Conservation (phyloP, 768 basidiomycete species). For the Clavaria fumosa region DNA sequence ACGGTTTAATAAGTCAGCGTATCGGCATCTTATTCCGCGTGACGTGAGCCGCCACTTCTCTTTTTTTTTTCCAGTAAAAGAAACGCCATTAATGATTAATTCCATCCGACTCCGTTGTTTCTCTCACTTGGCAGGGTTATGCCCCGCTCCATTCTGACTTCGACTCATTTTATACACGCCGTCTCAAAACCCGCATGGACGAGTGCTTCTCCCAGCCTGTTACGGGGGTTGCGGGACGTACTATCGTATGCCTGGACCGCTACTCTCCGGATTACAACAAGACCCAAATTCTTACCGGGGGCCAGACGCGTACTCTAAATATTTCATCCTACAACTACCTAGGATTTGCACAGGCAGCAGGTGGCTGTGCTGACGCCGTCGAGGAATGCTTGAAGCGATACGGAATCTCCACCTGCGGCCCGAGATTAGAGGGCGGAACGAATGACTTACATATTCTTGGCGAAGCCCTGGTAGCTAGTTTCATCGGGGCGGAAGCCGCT, state of each 20-base stretch:
- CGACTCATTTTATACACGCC: constrained; percentile 97
- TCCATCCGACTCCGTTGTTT: background rate
- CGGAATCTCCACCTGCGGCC: constrained; percentile 62
- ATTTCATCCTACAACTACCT: constrained; percentile 99
- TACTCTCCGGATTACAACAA: constrained; percentile 69
- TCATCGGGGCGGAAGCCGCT: constrained; percentile 82
- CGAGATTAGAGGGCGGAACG: constrained; percentile 74
- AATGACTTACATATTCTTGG: constrained; percentile 67
- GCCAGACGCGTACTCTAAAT: constrained; percentile 78
- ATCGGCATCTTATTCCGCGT: constrained; percentile 68
- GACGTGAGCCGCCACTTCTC: constrained; percentile 39
- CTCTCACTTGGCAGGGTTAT: constrained; percentile 65
- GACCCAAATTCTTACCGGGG: constrained; percentile 64
- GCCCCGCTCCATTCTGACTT: constrained; percentile 96
- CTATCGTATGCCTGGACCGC: constrained; percentile 76
- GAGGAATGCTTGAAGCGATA: constrained; percentile 71
- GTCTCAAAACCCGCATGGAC: constrained; percentile 86
- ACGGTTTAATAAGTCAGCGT: constrained; percentile 48
- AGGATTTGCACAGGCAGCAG: constrained; percentile 87
- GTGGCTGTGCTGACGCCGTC: constrained; percentile 89
- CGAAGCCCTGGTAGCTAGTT: constrained; percentile 80
- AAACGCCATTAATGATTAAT: background rate
- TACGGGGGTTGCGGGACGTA: constrained; percentile 91
- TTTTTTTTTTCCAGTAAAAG: no score
- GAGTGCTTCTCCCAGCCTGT: constrained; percentile 90